Percentiles rank a stretch among this genome's conserved stretches.
Evolutionary conservation across 768 basidiomycete species (phyloP).

Genomic region (Suillus fuscotomentosus): DNA sequence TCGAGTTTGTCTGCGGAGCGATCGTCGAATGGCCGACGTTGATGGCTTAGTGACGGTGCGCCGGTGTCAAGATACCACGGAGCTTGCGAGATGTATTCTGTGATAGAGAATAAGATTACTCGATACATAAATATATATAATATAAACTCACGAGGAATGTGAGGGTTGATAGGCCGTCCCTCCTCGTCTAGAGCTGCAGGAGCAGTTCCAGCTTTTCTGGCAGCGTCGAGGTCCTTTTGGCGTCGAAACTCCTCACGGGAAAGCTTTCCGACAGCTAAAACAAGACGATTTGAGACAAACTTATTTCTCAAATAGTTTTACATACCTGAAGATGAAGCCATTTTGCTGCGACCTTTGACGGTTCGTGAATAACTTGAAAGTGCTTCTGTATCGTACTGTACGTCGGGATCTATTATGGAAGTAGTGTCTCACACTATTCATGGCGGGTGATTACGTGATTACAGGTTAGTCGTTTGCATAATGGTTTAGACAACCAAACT

Average conservation of each 20-base stretch:
- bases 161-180: conserved; percentile 95
- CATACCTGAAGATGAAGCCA: conserved; percentile 6
- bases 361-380: not conserved
- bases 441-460: too few relatives aligned
- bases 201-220: conserved; percentile 97
- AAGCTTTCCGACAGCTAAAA: conserved; percentile 67
- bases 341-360: not conserved
- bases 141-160: conserved; percentile 86
- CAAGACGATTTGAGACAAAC: not conserved
- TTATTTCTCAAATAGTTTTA: not conserved
- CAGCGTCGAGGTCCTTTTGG: conserved; percentile 96
- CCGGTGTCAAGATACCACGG: conserved; percentile 99
- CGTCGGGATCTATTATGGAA: not conserved
- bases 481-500: too few relatives aligned
- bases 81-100: conserved; percentile 97
- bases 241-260: conserved; percentile 93
- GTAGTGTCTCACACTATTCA: not conserved
- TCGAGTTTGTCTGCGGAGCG: conserved; percentile 66
- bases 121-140: not conserved
- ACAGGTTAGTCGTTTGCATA: too few relatives aligned
- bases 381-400: not conserved
- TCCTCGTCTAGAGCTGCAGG: conserved; percentile 95
- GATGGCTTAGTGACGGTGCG: conserved; percentile 90
- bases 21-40: conserved; percentile 72
- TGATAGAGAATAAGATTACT: conserved; percentile 8